A percentile compares a stretch with the other conserved stretches of the same genome.
Conservation (phyloP, 345 rosid genomes). For the Brassica carinata region DNA sequence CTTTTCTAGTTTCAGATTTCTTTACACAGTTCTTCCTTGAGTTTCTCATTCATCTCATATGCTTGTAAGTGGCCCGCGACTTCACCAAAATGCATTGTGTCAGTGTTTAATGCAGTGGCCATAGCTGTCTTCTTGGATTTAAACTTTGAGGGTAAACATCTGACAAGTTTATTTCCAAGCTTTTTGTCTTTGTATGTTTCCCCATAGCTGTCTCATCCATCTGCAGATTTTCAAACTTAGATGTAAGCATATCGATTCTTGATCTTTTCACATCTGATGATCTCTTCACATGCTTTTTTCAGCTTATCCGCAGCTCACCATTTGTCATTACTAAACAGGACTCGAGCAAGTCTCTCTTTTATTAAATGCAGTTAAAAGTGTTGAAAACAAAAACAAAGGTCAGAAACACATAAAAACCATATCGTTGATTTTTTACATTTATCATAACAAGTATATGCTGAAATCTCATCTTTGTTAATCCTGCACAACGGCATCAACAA, state of each 20-base stretch:
- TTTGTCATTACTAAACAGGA: not conserved
- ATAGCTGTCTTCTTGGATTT: not conserved
- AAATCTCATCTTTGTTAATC: not conserved
- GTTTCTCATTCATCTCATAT: not conserved
- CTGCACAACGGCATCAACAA: not conserved
- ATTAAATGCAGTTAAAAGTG: not conserved
- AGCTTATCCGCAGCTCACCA: not conserved
- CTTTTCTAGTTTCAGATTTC: not conserved
- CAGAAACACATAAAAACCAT: not conserved
- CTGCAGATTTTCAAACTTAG: not conserved
- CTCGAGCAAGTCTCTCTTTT: not conserved
- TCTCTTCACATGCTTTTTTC: not conserved
- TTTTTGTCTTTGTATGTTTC: not conserved
- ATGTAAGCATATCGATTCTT: not conserved
- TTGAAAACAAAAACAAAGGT: not conserved
- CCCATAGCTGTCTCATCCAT: not conserved
- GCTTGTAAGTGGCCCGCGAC: not conserved
- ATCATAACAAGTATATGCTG: not conserved
- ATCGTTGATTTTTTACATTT: not conserved
- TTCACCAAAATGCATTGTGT: not conserved
- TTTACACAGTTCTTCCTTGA: not conserved
- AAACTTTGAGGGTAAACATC: not conserved
- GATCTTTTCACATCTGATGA: not conserved
- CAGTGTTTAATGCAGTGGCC: not conserved
- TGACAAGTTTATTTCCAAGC: not conserved